Evolutionary conservation across 2,329 filamentous ascomycete genomes (phyloP), one percentile per base, ranked within the genome.

Genomic region (Trichocomaceae sp.): DNA sequence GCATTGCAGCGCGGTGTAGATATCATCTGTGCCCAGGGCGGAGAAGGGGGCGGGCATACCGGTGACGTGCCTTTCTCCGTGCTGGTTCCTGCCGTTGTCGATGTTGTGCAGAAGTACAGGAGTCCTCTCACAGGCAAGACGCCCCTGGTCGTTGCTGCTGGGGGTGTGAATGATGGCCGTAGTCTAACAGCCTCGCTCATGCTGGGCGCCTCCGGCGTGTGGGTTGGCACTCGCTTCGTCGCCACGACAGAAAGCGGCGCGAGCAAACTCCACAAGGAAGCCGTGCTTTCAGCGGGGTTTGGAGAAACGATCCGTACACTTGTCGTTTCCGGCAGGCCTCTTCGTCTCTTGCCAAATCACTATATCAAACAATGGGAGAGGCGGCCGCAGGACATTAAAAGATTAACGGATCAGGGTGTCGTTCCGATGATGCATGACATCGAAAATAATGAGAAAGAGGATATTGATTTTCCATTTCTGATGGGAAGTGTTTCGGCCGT

Each of bases 181-280:
- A 85, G 86, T 51, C 75, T 97, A 54, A 92, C 92, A 0, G 84
- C 84, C 56, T 85, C 84, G 58, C 75, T 97, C 69, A 92, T 95
- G 84, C 87, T 93, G 66, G 92, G 92, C 15, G 92, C 91, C 1
- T 79, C 81, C 3, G 92, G 88, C 10, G 92, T 95, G 1, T 97
- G 92, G 92, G 91, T 97, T 1, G 92, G 92, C 26, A 96, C 92
- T 57, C 79, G 92, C 19, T 96, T 96, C 71, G 89, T 96, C 15
- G 91, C 92, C 1, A 83, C 83, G 8, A 79, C 77, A 33, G 92
- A 96, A 75, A 90, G 90, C 0, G 86, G 85, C 15, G 91, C 89
- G 65, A 88, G 85, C 68, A 79, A 86, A 62, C 76, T 84, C 75
- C 91, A 96, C 72, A 96, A 96, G 75, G 77, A 86, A 62, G 86